These are phyloP conservation scores for Orbilia oligospora DNA, from an alignment of 2,329 filamentous ascomycete species.

Conservation along the genomic window DNA sequence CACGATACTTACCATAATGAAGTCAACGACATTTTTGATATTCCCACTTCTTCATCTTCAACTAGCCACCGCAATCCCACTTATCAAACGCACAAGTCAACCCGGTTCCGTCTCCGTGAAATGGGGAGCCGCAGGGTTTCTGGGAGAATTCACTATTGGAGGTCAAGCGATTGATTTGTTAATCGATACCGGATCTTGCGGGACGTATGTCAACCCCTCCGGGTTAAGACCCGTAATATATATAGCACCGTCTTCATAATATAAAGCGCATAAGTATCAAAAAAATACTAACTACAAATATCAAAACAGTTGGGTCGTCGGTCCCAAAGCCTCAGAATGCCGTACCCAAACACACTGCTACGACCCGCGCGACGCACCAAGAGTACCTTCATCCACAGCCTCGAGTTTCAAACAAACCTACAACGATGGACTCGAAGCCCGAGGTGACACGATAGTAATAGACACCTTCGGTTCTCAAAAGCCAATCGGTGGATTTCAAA, in stretches of 20 bases:
- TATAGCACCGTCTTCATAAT: too few species aligned
- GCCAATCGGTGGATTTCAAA: neutral
- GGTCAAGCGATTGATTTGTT: slow-evolving; percentile 31
- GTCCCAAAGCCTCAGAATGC: slow-evolving; percentile 17
- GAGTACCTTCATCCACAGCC: slow-evolving; percentile 19
- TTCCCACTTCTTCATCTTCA: neutral
- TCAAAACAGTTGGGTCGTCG: slow-evolving; percentile 28
- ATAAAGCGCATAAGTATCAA: too few species aligned
- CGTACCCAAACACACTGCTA: slow-evolving; percentile 32
- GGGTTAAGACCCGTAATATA: too few species aligned
- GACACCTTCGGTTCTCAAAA: slow-evolving; percentile 17
- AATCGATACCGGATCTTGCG: slow-evolving; percentile 34
- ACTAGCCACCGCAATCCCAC: slow-evolving; percentile 7
- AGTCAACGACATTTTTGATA: slow-evolving; percentile 7
- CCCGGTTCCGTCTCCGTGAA: slow-evolving; percentile 10
- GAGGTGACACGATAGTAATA: slow-evolving; percentile 11
- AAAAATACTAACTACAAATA: neutral
- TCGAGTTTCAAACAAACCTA: slow-evolving; percentile 38
- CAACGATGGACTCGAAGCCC: slow-evolving; percentile 9
- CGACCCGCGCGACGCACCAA: slow-evolving; percentile 1
- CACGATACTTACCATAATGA: slow-evolving; percentile 15
- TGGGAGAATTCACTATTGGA: slow-evolving; percentile 35
- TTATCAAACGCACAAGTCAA: slow-evolving; percentile 15
- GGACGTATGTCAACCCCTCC: slow-evolving; percentile 34
- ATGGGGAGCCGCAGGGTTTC: slow-evolving; percentile 31